These are phyloP conservation scores for Kernera saxatilis DNA, from an alignment of 345 rosid species.

Conservation along the genomic window DNA sequence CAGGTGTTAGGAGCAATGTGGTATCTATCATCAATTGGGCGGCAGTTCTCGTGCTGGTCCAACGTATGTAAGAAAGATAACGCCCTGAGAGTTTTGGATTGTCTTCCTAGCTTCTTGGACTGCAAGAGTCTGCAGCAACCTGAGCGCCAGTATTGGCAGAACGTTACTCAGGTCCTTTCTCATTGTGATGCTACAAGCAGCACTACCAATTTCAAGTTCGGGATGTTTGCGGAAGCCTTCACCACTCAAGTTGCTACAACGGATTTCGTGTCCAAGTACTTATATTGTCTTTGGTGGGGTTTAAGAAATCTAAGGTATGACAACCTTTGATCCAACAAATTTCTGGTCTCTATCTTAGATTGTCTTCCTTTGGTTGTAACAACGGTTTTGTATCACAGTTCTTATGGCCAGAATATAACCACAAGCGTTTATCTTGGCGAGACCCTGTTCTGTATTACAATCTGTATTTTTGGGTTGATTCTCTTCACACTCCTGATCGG, in stretches of 20 bases:
- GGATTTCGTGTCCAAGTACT: conserved; percentile 45
- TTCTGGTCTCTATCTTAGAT: background rate
- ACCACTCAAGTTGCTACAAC: conserved; percentile 54
- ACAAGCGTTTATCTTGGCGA: conserved; percentile 72
- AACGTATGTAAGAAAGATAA: conserved; percentile 49
- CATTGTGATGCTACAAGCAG: conserved; percentile 54
- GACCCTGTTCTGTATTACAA: conserved; percentile 61
- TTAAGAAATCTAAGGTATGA: conserved; percentile 66
- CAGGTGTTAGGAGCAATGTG: conserved; percentile 84
- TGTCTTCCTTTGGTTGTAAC: background rate
- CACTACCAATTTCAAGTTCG: conserved; percentile 47
- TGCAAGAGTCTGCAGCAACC: conserved; percentile 39
- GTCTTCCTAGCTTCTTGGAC: conserved; percentile 57
- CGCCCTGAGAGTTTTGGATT: conserved; percentile 35
- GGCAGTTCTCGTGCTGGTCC: conserved; percentile 78
- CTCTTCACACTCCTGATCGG: conserved; percentile 80
- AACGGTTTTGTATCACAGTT: conserved; percentile 34
- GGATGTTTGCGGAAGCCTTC: conserved; percentile 78
- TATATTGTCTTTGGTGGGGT: conserved; percentile 96
- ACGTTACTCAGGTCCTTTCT: conserved; percentile 47
- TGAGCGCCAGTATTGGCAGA: conserved; percentile 66
- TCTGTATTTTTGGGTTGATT: conserved; percentile 62
- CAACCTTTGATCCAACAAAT: background rate
- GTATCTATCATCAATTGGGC: conserved; percentile 64
- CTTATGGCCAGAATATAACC: conserved; percentile 75